Percentiles rank a stretch among this genome's conserved stretches.
These are phyloP conservation scores for Starmerella potacharoeniae DNA, from an alignment of 805 yeast genomes.

Conservation along the genomic window DNA sequence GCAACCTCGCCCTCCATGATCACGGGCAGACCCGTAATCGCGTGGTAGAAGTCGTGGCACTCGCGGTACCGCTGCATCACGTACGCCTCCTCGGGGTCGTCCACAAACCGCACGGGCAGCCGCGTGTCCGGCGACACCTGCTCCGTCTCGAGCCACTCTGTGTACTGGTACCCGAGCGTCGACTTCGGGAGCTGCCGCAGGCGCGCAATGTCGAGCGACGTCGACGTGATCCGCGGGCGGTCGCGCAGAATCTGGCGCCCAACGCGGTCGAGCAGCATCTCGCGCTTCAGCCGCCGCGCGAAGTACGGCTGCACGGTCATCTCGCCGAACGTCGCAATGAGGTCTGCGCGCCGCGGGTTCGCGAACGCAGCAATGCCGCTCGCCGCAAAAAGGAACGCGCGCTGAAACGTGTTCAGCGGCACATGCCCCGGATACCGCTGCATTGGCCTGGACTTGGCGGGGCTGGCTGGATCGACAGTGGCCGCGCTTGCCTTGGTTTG, in stretches of 20 bases:
- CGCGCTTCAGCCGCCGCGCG: conserved; percentile 47
- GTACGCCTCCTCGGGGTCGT: conserved; percentile 81
- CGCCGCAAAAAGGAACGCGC: conserved; percentile 49
- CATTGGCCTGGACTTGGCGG: conserved; percentile 4
- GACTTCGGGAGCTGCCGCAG: conserved; percentile 50
- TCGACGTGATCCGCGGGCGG: conserved; percentile 71
- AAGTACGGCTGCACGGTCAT: conserved; percentile 69
- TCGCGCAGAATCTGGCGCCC: conserved; percentile 74
- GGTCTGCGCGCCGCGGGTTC: conserved; percentile 33
- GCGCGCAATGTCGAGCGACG: conserved; percentile 51
- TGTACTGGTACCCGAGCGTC: conserved; percentile 70
- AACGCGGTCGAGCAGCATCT: conserved; percentile 61
- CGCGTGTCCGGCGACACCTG: conserved; percentile 91
- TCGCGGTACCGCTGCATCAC: conserved; percentile 91
- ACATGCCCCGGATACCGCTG: conserved; percentile 30
- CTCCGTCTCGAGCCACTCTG: conserved; percentile 71
- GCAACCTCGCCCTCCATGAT: conserved; percentile 95
- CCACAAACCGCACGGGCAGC: conserved; percentile 75
- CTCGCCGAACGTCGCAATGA: conserved; percentile 53
- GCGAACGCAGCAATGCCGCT: conserved; percentile 64
- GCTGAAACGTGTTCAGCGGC: conserved; percentile 56
- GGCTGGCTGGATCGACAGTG: neutral
- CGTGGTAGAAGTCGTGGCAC: conserved; percentile 94
- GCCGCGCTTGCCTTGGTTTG: neutral
- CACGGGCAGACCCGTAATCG: conserved; percentile 80